phyloP scores from a whole-genome alignment of 805 yeast genomes.

The Ogataea salicorniae region DNA sequence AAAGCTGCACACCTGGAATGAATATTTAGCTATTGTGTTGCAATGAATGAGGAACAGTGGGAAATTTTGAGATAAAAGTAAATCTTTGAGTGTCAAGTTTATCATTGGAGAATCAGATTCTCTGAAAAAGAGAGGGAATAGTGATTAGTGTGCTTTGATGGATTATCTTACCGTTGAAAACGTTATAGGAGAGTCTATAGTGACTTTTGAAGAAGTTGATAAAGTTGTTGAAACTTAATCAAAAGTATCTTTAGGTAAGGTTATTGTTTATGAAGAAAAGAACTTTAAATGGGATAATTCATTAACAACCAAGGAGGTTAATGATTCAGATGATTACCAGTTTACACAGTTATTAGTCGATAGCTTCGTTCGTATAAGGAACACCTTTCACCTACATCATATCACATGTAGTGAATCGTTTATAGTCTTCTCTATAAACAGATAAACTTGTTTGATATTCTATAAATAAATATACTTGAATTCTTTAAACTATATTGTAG shows the following conservation, averaged over 20 bases:
- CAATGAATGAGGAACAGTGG: constrained; percentile 12
- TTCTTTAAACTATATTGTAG: background rate
- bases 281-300: constrained; percentile 24
- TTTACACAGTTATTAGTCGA: constrained; percentile 16
- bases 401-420: too few species aligned
- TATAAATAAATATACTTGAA: too few species aligned
- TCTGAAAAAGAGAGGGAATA: constrained; percentile 18
- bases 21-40: too few species aligned
- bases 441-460: too few species aligned
- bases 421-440: too few species aligned
- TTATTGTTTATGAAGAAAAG: constrained; percentile 24
- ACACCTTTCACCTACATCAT: too few species aligned
- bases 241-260: constrained; percentile 21
- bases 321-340: constrained; percentile 19
- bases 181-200: constrained; percentile 22
- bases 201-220: constrained; percentile 18
- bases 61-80: constrained; percentile 6
- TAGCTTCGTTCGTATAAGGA: constrained; percentile 2
- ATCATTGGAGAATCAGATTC: constrained; percentile 20
- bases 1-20: constrained; percentile 25
- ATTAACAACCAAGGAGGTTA: constrained; percentile 19
- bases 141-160: constrained; percentile 26
- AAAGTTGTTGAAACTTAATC: constrained; percentile 23
- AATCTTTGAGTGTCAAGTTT: constrained; percentile 17
- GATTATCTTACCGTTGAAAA: constrained; percentile 26